Percentiles rank a stretch among this genome's conserved stretches.
These are phyloP conservation scores for Neocatenulostroma microsporum DNA, from an alignment of 2,329 filamentous ascomycete genomes.

Conservation along the genomic window DNA sequence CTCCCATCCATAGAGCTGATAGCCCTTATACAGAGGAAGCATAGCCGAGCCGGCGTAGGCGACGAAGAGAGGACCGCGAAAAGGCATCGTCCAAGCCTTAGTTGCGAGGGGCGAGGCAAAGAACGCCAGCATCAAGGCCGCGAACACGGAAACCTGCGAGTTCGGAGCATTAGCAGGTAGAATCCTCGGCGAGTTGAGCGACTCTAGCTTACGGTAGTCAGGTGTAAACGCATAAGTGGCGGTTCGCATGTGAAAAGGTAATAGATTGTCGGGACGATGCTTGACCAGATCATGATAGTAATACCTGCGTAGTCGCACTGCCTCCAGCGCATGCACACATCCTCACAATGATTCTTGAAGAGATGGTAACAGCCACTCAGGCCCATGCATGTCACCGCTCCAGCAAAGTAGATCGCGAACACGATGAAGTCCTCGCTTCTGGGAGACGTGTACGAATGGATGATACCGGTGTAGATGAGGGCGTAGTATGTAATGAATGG, in stretches of 20 bases:
- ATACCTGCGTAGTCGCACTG: neutral
- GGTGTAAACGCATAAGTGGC: neutral
- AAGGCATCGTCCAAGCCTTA: neutral
- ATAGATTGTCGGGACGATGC: neutral
- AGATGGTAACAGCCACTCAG: no score
- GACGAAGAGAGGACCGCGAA: neutral
- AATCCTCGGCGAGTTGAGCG: neutral
- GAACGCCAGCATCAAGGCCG: neutral
- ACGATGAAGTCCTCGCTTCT: neutral
- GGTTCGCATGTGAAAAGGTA: conserved; percentile 1
- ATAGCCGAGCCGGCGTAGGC: neutral
- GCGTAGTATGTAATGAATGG: neutral
- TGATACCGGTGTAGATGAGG: neutral
- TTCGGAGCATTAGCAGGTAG: neutral
- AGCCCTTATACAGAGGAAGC: neutral
- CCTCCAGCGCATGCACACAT: neutral
- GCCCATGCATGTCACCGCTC: no score
- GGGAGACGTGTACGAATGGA: neutral
- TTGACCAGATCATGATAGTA: neutral
- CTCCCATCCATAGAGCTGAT: neutral
- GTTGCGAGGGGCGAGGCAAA: neutral
- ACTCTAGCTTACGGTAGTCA: neutral
- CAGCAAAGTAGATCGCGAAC: no score
- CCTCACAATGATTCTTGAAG: no score
- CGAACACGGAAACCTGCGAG: neutral